Conservation (phyloP, 1,284 basidiomycete species). For the Leccinum laetum region DNA sequence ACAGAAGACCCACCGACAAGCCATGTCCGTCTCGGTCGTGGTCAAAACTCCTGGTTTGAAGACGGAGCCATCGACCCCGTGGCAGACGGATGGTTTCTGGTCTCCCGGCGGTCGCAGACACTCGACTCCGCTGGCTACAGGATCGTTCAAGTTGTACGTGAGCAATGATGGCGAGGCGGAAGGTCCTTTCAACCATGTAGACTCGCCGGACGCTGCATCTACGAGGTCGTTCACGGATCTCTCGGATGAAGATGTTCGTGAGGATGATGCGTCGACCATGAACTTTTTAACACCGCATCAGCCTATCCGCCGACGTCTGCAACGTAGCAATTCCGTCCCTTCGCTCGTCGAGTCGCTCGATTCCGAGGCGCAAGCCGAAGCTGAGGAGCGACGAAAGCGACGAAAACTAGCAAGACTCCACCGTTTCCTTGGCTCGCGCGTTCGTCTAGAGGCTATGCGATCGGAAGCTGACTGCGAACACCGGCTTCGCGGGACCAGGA, state of each 20-base stretch:
- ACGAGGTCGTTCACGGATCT: constrained; percentile 66
- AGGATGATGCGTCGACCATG: constrained; percentile 22
- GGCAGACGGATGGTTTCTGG: constrained; percentile 22
- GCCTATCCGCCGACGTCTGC: constrained; percentile 25
- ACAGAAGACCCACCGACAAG: constrained; percentile 38
- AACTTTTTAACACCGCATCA: constrained; percentile 8
- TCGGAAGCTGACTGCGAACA: constrained; percentile 22
- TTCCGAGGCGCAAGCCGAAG: constrained; percentile 53
- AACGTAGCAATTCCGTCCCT: constrained; percentile 36
- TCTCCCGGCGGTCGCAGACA: constrained; percentile 43
- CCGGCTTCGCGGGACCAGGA: constrained; percentile 18
- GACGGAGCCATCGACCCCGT: constrained; percentile 28
- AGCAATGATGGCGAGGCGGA: constrained; percentile 6
- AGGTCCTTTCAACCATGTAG: constrained; percentile 8
- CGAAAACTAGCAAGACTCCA: constrained; percentile 77
- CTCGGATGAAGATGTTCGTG: constrained; percentile 53
- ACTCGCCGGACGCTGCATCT: constrained; percentile 25
- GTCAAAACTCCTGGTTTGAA: constrained; percentile 14
- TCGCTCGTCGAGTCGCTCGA: constrained; percentile 51
- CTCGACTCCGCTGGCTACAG: constrained; percentile 47
- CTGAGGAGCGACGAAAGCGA: constrained; percentile 63
- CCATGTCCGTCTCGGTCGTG: constrained; percentile 41
- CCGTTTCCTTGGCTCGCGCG: constrained; percentile 76
- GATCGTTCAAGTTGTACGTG: constrained; percentile 34
- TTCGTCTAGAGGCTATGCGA: constrained; percentile 58